Evolutionary conservation across 495 filamentous ascomycete genomes (phyloP).

Genomic region (Penicillium ochrochloron): DNA sequence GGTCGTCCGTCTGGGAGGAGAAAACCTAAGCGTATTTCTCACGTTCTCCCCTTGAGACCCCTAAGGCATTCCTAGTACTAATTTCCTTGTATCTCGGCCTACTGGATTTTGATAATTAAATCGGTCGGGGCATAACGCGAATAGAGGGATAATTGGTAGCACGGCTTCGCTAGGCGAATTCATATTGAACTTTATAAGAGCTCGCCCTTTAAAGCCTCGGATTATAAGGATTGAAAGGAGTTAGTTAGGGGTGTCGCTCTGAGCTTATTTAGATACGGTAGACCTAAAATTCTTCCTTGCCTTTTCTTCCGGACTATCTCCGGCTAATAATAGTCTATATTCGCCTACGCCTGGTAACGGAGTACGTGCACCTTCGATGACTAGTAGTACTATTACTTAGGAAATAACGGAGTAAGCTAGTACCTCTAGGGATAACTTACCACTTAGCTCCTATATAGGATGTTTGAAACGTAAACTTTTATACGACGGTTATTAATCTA

Average conservation of each 20-base stretch:
- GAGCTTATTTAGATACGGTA: constrained; percentile 6
- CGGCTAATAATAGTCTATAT: constrained; percentile 13
- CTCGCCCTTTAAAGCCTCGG: constrained; percentile 17
- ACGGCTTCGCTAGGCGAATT: constrained; percentile 14
- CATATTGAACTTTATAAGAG: constrained; percentile 19
- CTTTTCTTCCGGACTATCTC: constrained; percentile 18
- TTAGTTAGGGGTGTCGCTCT: constrained; percentile 13
- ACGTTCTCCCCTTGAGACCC: too few relatives aligned
- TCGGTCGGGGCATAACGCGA: constrained; percentile 1
- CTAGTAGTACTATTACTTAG: constrained; percentile 15
- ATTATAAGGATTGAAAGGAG: constrained; percentile 17
- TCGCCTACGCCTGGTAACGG: constrained; percentile 11
- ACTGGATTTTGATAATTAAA: constrained; percentile 17
- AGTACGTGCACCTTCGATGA: constrained; percentile 9
- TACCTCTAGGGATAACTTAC: constrained; percentile 12
- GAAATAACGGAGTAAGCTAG: constrained; percentile 4
- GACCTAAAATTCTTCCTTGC: constrained; percentile 18
- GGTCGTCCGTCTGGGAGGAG: too few relatives aligned
- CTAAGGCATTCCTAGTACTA: too few relatives aligned
- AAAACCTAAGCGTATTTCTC: too few relatives aligned
- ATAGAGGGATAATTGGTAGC: constrained; percentile 13
- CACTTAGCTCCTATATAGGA: constrained; percentile 8
- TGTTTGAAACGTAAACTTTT: constrained; percentile 13
- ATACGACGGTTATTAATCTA: not conserved
- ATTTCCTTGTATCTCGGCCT: constrained; percentile 10